phyloP scores from a whole-genome alignment of 2,329 filamentous ascomycete species.

The Fusarium bactridioides region DNA sequence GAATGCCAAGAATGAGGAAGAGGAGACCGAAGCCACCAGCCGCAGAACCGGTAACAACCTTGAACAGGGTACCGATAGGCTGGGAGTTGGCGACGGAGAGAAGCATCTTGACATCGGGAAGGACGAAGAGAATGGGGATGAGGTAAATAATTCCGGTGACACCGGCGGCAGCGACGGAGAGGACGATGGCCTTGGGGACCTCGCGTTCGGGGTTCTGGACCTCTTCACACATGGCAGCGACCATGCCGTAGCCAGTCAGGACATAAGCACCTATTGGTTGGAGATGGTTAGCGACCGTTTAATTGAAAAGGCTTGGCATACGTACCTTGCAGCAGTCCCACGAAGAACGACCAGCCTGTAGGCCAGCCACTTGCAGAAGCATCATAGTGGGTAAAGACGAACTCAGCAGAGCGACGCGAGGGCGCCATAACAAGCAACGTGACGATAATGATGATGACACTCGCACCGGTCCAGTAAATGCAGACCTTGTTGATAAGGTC shows the following conservation, averaged over 20 bases:
- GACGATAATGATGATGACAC: constrained; percentile 75
- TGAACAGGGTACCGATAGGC: constrained; percentile 79
- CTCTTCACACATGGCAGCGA: constrained; percentile 65
- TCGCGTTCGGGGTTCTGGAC: constrained; percentile 68
- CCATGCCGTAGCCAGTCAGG: constrained; percentile 60
- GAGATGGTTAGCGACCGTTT: constrained; percentile 5
- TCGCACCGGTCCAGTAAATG: constrained; percentile 75
- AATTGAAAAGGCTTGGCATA: constrained; percentile 39
- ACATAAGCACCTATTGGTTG: constrained; percentile 48
- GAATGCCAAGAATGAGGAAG: constrained; percentile 78
- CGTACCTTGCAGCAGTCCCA: constrained; percentile 60
- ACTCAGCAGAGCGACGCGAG: constrained; percentile 68
- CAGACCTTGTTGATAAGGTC: constrained; percentile 75
- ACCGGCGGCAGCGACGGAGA: constrained; percentile 70
- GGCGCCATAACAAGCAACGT: constrained; percentile 72
- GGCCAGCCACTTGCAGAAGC: constrained; percentile 76
- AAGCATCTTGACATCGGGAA: constrained; percentile 71
- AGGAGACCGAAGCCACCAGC: constrained; percentile 78
- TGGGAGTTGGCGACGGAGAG: constrained; percentile 74
- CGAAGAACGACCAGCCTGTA: constrained; percentile 66
- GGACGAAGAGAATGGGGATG: constrained; percentile 77
- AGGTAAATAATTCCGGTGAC: constrained; percentile 70
- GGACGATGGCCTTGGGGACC: constrained; percentile 73
- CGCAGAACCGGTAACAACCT: constrained; percentile 75
- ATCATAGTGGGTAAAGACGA: constrained; percentile 74